Evolutionary conservation across 805 yeast genomes (phyloP), one percentile per base, ranked within the genome.

Genomic region (Pichia sporocuriosa): DNA sequence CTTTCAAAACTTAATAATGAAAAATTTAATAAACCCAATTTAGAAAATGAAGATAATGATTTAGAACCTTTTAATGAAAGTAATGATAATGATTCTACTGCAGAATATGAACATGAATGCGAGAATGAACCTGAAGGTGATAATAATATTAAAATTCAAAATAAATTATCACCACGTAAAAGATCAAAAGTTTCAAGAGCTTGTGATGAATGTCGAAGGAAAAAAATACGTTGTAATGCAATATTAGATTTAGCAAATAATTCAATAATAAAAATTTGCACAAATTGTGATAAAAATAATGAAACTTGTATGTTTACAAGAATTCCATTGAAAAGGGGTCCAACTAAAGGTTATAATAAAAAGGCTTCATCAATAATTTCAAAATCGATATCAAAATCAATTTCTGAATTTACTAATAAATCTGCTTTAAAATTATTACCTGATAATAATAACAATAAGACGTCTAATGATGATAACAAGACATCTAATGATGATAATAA

Each of bases 131-230:
- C 10, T 6, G 17, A 32, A 13, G 8, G 27, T 10, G 12, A 32
- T 12, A n/a, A 16, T 8, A 15, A 11, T 12, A 16, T 19, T 30
- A 34, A 22, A 21, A 13, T 16, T n/a, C 15, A 7, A 22, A 19
- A 9, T 9, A 31, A 27, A 15, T 10, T 41, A 23, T 60, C 62
- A 6, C 61, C 62, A 15, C 68, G 84, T 37, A 81, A 81, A 53
- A 53, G 89, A 43, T 70, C 82, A 8, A 84, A 84, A 56, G 87
- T 83, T 0, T 81, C 88, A 1, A 61, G 94, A 40, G 93, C 90
- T 2, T 84, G 94, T 57, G 94, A 84, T 57, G 79, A 81, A 41
- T 84, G 93, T 58, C 69, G 93, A 28, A 68, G 83, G 35, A 81
- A 82, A 58, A 84, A 84, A 56, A 71, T 83, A 19, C 69, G 76